Percentiles rank a stretch among this genome's conserved stretches.
These are phyloP conservation scores for Dothideomycetidae sp. DNA, from an alignment of 2,329 filamentous ascomycete genomes.

Conservation along the genomic window DNA sequence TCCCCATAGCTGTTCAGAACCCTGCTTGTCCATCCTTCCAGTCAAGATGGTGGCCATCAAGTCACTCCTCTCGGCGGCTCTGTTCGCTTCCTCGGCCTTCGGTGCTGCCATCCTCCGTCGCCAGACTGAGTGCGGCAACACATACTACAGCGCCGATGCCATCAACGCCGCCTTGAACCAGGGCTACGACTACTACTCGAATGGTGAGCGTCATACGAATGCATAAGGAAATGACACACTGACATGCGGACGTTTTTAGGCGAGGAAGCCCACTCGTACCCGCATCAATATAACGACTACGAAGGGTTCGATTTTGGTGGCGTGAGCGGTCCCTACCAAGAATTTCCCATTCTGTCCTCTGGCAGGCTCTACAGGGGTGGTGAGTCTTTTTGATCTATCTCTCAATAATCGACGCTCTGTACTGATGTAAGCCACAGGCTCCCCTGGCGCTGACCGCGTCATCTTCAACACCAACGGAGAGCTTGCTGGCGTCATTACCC, in stretches of 20 bases:
- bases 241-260: too few relatives aligned
- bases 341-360: constrained; percentile 43
- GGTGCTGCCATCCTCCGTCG: constrained; percentile 21
- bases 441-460: constrained; percentile 53
- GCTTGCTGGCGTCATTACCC: constrained; percentile 52
- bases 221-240: constrained; percentile 13
- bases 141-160: constrained; percentile 37
- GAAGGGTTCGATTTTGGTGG: constrained; percentile 48
- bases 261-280: constrained; percentile 27
- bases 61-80: constrained; percentile 17
- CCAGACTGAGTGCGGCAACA: constrained; percentile 39
- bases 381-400: too few relatives aligned
- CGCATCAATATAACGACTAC: constrained; percentile 47
- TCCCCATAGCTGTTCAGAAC: background rate
- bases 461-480: constrained; percentile 44
- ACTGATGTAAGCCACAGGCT: too few relatives aligned
- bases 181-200: constrained; percentile 37
- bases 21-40: background rate
- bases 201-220: constrained; percentile 15
- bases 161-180: constrained; percentile 37
- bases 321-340: constrained; percentile 44
- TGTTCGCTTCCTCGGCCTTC: constrained; percentile 18
- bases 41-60: constrained; percentile 17
- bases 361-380: constrained; percentile 39
- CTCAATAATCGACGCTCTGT: too few relatives aligned